Evolutionary conservation across 2,329 filamentous ascomycete genomes (phyloP), one percentile per base, ranked within the genome.

Genomic region (Ophiognomonia clavigignenti-juglandacearum): DNA sequence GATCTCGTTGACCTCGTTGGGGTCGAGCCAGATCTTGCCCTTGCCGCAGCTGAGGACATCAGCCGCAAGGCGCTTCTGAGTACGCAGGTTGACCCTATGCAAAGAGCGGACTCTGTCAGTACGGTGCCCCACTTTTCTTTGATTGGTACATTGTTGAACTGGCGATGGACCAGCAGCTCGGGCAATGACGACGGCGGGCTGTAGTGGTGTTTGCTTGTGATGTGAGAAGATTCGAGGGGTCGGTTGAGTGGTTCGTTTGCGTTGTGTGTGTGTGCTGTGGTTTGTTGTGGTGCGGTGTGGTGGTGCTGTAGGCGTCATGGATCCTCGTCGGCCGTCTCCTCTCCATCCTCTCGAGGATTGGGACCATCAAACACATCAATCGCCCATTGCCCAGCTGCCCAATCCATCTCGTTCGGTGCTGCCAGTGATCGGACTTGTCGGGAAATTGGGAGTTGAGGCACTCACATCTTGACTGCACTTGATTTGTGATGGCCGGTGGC

Each of bases 11-110:
- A 91, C 84, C 82, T 98, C 93, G 75, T 95, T 97, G 75, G 93
- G 93, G 78, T 98, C 93, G 73, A 98, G 91, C 93, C 93, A 98
- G 80, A 98, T 95, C 88, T 98, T 98, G 85, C 92, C 88, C 88
- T 98, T 86, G 74, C 93, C 93, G 81, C 89, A 95, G 83, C 90
- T 90, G 74, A 96, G 88, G 75, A 98, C 93, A 77, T 92, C 88
- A 71, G 93, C 89, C 74, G 93, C 93, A 70, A 98, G 91, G 80
- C 95, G 92, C 87, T 98, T 98, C 85, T 98, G 95, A 75, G 93
- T 97, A 77, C 86, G 86, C 77, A 98, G 87, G 75, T 97, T 97
- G 87, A 96, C 91, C 93, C 93, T 98, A 72, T 63, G n/a, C 36
- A 31, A 45, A 51, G 36, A 46, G 38, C 36, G 34, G 50, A 53